phyloP scores from a whole-genome alignment of 306 rosid genomes.

The Benincasa hispida region DNA sequence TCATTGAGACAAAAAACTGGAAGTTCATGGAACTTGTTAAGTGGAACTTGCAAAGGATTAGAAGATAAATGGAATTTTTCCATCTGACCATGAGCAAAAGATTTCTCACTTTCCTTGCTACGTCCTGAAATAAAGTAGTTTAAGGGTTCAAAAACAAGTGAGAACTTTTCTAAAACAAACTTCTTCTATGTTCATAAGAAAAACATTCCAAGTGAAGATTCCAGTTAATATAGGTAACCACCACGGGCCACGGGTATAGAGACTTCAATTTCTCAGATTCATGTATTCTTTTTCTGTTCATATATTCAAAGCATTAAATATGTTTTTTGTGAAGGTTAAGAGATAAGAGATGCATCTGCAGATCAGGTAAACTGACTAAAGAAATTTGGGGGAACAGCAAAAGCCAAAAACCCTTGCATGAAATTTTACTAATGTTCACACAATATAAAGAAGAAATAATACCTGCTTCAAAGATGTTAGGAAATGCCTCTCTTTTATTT shows the following conservation, averaged over 20 bases:
- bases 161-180: background rate
- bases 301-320: background rate
- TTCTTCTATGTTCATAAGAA: background rate
- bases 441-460: conserved; percentile 7
- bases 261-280: background rate
- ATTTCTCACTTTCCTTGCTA: conserved; percentile 31
- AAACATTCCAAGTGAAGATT: background rate
- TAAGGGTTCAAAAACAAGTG: conserved; percentile 4
- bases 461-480: conserved; percentile 59
- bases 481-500: conserved; percentile 41
- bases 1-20: conserved; percentile 26
- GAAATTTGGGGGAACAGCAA: background rate
- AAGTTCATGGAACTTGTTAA: conserved; percentile 32
- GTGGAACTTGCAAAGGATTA: conserved; percentile 37
- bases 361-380: background rate
- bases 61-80: conserved; percentile 27
- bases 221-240: background rate
- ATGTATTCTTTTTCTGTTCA: background rate
- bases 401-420: background rate
- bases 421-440: background rate
- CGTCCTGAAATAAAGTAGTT: conserved; percentile 37
- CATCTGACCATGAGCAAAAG: conserved; percentile 14
- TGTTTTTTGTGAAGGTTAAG: background rate
- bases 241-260: background rate
- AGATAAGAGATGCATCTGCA: background rate